Conservation (phyloP, 2,329 filamentous ascomycete genomes). For the Neocucurbitaria cava region DNA sequence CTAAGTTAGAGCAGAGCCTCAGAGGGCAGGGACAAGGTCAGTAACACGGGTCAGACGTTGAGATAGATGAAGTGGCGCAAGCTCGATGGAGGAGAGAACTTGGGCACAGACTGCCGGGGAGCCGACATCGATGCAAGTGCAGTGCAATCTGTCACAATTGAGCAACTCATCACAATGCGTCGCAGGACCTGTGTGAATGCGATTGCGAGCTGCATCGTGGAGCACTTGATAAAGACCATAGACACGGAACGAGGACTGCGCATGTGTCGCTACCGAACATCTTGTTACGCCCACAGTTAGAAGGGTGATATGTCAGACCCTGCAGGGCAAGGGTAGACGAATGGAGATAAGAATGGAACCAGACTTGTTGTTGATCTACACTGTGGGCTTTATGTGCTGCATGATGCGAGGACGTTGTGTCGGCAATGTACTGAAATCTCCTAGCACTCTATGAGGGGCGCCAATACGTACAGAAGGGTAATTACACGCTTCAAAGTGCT, state of each 20-base stretch:
- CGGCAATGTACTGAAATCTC: conserved; percentile 6
- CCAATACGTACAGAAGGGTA: conserved; percentile 6
- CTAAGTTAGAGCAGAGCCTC: not conserved
- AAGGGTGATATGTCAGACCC: not conserved
- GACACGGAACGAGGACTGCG: not conserved
- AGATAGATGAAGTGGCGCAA: not conserved
- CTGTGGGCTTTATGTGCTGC: not conserved
- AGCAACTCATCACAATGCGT: not conserved
- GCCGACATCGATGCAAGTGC: not conserved
- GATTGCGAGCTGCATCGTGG: not conserved
- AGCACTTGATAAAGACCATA: not conserved
- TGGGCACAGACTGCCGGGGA: not conserved
- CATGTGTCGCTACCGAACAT: not conserved
- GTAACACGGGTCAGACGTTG: not conserved
- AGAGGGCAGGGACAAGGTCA: not conserved
- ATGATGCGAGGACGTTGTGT: not conserved
- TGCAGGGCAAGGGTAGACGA: not conserved
- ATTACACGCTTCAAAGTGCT: conserved; percentile 4
- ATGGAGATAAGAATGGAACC: not conserved
- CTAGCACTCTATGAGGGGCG: conserved; percentile 4
- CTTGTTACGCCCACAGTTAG: not conserved
- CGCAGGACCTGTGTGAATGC: not conserved
- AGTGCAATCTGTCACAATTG: not conserved
- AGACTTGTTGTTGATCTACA: not conserved
- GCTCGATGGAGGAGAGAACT: not conserved